A percentile compares a stretch with the other conserved stretches of the same genome.
Conservation (phyloP, 306 rosid genomes). For the Cucumis cinereus region DNA sequence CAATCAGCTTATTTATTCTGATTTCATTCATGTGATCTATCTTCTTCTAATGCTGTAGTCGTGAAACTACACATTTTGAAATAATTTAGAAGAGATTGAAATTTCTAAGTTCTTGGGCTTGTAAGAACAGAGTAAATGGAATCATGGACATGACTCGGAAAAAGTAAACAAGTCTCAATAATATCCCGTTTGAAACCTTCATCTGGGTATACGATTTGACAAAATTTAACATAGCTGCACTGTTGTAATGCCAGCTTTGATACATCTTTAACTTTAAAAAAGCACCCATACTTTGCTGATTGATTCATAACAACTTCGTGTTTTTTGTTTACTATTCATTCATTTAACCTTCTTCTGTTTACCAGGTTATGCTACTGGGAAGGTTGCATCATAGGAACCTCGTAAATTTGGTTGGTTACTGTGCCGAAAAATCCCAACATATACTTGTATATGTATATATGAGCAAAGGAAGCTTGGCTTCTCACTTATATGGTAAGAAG, state of each 20-base stretch:
- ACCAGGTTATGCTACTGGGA: constrained; percentile 85
- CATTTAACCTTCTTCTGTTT: constrained; percentile 4
- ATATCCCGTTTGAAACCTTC: neutral
- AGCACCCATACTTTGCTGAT: neutral
- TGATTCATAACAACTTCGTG: constrained; percentile 10
- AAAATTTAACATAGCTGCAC: neutral
- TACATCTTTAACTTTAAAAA: neutral
- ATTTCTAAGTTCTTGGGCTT: neutral
- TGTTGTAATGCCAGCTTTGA: neutral
- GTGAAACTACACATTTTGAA: neutral
- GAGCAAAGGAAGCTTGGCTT: constrained; percentile 89
- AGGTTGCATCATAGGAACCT: constrained; percentile 95
- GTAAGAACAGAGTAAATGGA: neutral
- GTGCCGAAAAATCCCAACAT: constrained; percentile 85
- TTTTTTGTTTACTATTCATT: neutral
- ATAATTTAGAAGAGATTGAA: neutral
- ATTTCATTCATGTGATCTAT: neutral
- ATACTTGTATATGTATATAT: constrained; percentile 87
- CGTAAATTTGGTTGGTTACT: constrained; percentile 83
- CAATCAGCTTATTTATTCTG: neutral
- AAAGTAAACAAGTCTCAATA: neutral
- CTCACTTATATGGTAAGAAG: constrained; percentile 83
- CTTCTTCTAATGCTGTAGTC: neutral
- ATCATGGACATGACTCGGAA: neutral
- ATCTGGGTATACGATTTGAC: neutral